phyloP scores from a whole-genome alignment of 495 filamentous ascomycete genomes.

The Xylaria scruposa region DNA sequence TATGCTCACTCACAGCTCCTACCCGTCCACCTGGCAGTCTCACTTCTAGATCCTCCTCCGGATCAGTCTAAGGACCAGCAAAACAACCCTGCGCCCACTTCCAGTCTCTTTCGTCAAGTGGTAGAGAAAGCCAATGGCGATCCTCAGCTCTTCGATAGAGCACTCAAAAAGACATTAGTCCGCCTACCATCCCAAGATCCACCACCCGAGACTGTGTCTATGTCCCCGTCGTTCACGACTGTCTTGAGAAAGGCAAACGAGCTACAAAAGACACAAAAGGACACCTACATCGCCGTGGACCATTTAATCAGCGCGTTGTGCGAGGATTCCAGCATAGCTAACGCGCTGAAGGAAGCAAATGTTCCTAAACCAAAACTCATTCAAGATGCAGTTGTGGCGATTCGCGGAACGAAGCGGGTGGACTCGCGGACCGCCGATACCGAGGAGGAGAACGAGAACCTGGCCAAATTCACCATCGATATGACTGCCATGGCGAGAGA shows the following conservation, averaged over 20 bases:
- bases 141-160: constrained; percentile 82
- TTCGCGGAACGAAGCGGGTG: constrained; percentile 88
- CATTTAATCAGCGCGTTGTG: constrained; percentile 85
- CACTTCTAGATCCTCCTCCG: constrained; percentile 81
- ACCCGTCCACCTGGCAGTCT: constrained; percentile 86
- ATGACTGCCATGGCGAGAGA: constrained; percentile 94
- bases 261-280: constrained; percentile 94
- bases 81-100: constrained; percentile 64
- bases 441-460: constrained; percentile 87
- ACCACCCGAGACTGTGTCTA: constrained; percentile 82
- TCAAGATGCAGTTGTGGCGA: constrained; percentile 83
- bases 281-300: constrained; percentile 91
- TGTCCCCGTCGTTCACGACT: constrained; percentile 80
- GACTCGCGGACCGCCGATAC: constrained; percentile 94
- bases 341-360: constrained; percentile 81
- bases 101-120: constrained; percentile 89
- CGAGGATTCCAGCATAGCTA: constrained; percentile 78
- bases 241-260: constrained; percentile 83
- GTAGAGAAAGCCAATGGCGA: constrained; percentile 94
- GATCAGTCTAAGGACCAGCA: constrained; percentile 81
- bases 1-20: constrained; percentile 89
- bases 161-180: constrained; percentile 89
- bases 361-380: constrained; percentile 90
- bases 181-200: constrained; percentile 92
- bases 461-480: constrained; percentile 97